Evolutionary conservation across 2,329 filamentous ascomycete species (phyloP).

Genomic region (Aspergillus versicolor): DNA sequence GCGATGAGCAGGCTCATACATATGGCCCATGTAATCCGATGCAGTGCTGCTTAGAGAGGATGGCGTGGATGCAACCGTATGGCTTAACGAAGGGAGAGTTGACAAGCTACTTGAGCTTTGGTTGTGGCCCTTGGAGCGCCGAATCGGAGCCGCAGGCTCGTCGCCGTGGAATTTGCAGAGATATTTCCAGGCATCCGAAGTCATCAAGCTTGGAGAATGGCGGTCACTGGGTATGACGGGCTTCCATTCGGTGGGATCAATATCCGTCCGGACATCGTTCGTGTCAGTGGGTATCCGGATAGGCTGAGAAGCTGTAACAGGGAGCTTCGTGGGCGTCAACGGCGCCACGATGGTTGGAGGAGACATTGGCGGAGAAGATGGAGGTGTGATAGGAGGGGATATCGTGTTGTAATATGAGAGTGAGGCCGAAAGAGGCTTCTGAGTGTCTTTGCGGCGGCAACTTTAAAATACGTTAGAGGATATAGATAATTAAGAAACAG

Average conservation of each 20-base stretch:
- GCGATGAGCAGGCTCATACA: constrained; percentile 30
- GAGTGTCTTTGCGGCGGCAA: constrained; percentile 48
- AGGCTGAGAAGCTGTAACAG: constrained; percentile 21
- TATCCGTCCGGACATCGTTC: constrained; percentile 44
- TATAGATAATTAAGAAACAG: not conserved
- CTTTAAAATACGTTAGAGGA: constrained; percentile 24
- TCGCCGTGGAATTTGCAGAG: constrained; percentile 44
- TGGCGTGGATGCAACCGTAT: constrained; percentile 36
- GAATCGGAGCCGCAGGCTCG: constrained; percentile 19
- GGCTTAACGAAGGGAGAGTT: constrained; percentile 35
- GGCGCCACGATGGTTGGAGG: constrained; percentile 38
- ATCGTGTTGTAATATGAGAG: constrained; percentile 31
- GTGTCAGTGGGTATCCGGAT: constrained; percentile 41
- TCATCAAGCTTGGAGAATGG: constrained; percentile 19
- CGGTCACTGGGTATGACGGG: constrained; percentile 38
- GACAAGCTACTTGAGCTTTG: constrained; percentile 35
- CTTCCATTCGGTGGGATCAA: constrained; percentile 52
- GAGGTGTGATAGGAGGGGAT: constrained; percentile 27
- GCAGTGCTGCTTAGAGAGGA: constrained; percentile 40
- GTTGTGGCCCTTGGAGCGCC: constrained; percentile 21
- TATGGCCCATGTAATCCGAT: constrained; percentile 31
- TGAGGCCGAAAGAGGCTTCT: constrained; percentile 45
- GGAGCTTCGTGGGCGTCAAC: constrained; percentile 35
- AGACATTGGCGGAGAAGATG: constrained; percentile 36
- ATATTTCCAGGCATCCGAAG: constrained; percentile 46